A percentile compares a stretch with the other conserved stretches of the same genome.
These are phyloP conservation scores for Chaetomiaceae sp. DNA, from an alignment of 2,329 filamentous ascomycete genomes.

Conservation along the genomic window DNA sequence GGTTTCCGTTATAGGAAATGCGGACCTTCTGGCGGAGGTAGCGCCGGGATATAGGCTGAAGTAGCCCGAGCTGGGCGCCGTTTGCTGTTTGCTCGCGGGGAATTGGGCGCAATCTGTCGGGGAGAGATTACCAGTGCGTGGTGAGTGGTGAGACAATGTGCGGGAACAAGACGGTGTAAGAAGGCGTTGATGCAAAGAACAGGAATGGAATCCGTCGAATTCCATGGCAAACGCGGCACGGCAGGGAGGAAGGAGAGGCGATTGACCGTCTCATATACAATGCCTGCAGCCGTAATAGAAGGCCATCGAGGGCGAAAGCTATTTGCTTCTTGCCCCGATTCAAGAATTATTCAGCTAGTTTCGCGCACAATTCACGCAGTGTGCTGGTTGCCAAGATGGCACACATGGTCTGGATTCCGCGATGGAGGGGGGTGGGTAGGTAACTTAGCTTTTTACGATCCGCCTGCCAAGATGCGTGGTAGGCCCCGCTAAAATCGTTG, in stretches of 20 bases:
- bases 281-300: background rate
- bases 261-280: conserved; percentile 3
- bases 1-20: conserved; percentile 24
- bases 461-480: too few species aligned
- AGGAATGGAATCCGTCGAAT: background rate
- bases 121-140: background rate
- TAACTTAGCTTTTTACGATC: too few species aligned
- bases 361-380: conserved; percentile 26
- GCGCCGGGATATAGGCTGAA: conserved; percentile 26
- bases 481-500: too few species aligned
- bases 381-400: background rate
- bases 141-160: background rate
- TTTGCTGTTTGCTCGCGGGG: conserved; percentile 4
- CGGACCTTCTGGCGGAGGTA: conserved; percentile 17
- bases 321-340: background rate
- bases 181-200: background rate
- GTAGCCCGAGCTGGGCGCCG: conserved; percentile 6
- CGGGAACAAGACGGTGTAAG: background rate
- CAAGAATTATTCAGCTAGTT: conserved; percentile 20
- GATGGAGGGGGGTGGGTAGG: too few species aligned
- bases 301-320: background rate
- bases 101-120: background rate
- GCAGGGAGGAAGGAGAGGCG: background rate
- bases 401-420: background rate
- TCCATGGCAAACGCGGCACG: background rate